Evolutionary conservation across 1,284 basidiomycete genomes (phyloP).

Genomic region (Hymenochaete sp.): DNA sequence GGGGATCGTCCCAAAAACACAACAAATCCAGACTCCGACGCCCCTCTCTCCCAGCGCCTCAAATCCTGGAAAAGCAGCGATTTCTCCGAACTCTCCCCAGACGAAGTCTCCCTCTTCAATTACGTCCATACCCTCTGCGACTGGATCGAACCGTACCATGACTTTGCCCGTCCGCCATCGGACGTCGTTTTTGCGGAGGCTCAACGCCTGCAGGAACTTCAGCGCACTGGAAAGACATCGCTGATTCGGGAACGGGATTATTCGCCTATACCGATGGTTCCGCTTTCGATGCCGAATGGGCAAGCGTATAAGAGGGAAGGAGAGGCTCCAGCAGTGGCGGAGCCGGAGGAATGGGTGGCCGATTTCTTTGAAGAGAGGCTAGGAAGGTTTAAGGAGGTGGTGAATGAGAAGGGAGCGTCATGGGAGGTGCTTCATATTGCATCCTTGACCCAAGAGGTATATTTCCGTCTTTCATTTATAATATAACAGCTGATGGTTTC

Average conservation of each 20-base stretch:
- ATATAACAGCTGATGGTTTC: neutral
- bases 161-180: conserved; percentile 59
- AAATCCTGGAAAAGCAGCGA: conserved; percentile 8
- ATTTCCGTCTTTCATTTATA: conserved; percentile 11
- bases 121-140: conserved; percentile 53
- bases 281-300: conserved; percentile 32
- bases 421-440: conserved; percentile 59
- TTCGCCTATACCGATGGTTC: conserved; percentile 39
- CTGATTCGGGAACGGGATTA: conserved; percentile 45
- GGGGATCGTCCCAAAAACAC: conserved; percentile 64
- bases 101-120: conserved; percentile 48
- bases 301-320: conserved; percentile 51
- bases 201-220: conserved; percentile 52
- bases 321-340: conserved; percentile 51
- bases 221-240: conserved; percentile 47
- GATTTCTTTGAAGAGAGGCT: conserved; percentile 63
- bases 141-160: conserved; percentile 70
- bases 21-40: conserved; percentile 38
- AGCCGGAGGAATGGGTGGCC: conserved; percentile 45
- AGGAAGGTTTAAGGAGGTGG: conserved; percentile 38
- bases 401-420: conserved; percentile 32
- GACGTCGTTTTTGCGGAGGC: conserved; percentile 63
- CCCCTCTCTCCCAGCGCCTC: neutral
- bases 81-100: conserved; percentile 47
- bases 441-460: conserved; percentile 64